Evolutionary conservation across 257 asterid species (phyloP), one percentile per base, ranked within the genome.

Genomic region (Craterostigma plantagineum): DNA sequence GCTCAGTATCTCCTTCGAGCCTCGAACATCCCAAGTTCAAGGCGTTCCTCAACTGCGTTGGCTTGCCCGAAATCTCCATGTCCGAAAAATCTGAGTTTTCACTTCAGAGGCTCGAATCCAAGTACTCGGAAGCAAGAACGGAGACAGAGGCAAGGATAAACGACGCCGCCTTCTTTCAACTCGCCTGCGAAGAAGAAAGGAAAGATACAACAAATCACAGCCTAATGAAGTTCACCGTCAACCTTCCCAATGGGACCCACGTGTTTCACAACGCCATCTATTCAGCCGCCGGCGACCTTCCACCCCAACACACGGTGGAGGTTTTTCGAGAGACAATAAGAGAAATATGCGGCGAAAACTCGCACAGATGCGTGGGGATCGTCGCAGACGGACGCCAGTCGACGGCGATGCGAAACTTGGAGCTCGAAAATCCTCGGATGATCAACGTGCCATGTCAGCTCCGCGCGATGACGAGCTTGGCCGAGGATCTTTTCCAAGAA

Each of bases 161-260:
- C 27, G 99, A 90, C 34, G 95, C 99, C 33, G 66, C 83, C 95
- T 90, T 83, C 77, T 90, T 90, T 56, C 99, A 90, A 62, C 57
- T 90, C 35, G 81, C 87, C 1, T 66, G 84, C 4, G 86, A 77
- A 37, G 96, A 92, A 7, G 46, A 58, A 0, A 79, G 63, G n/a
- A n/a, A n/a, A n/a, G n/a, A n/a, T 46, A 60, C 48, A 62, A 57
- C 44, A 33, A 52, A 50, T 3, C 68, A 72, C 7, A 83, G 75
- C 14, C 77, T 75, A 18, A 91, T 83, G 43, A 87, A 75, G 65
- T 60, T 90, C 55, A 61, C 72, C 7, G 78, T 90, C 37, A 90
- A 90, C 59, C 93, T 90, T 47, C 99, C 99, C n/a, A 80, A 83
- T 18, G 99, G 99, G 27, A 74, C 96, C 9, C 54, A 86, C 42